These are phyloP conservation scores for Zygosaccharomyces gambellarensis DNA, from an alignment of 805 yeast species.

Conservation along the genomic window DNA sequence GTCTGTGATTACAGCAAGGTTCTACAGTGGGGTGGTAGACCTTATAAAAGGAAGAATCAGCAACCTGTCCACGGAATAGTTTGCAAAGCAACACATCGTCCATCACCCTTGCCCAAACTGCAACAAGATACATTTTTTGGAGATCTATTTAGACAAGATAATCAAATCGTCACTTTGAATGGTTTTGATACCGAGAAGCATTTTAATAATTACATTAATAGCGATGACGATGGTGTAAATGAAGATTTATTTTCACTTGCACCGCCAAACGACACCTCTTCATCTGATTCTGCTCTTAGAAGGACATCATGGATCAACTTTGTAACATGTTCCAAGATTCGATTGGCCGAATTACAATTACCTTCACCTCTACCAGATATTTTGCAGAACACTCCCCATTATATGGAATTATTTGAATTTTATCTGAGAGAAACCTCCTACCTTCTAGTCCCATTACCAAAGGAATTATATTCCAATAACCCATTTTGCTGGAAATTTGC, in stretches of 20 bases:
- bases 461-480: conserved; percentile 48
- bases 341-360: conserved; percentile 34
- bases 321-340: not conserved
- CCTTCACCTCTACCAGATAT: conserved; percentile 54
- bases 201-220: not conserved
- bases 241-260: not conserved
- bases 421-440: conserved; percentile 58
- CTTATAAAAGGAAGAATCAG: conserved; percentile 42
- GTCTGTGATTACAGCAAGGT: conserved; percentile 61
- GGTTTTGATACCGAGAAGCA: not conserved
- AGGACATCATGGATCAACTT: not conserved
- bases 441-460: conserved; percentile 62
- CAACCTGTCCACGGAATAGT: not conserved
- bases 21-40: conserved; percentile 69
- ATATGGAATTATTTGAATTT: conserved; percentile 57
- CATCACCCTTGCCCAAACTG: not conserved
- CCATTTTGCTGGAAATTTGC: conserved; percentile 67
- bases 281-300: not conserved
- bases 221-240: not conserved
- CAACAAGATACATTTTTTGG: not conserved
- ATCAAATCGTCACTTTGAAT: not conserved
- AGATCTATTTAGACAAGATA: not conserved
- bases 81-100: not conserved
- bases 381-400: conserved; percentile 53
- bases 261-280: not conserved